A percentile compares a stretch with the other conserved stretches of the same genome.
Conservation (phyloP, 768 basidiomycete species). For the Russula sp. region DNA sequence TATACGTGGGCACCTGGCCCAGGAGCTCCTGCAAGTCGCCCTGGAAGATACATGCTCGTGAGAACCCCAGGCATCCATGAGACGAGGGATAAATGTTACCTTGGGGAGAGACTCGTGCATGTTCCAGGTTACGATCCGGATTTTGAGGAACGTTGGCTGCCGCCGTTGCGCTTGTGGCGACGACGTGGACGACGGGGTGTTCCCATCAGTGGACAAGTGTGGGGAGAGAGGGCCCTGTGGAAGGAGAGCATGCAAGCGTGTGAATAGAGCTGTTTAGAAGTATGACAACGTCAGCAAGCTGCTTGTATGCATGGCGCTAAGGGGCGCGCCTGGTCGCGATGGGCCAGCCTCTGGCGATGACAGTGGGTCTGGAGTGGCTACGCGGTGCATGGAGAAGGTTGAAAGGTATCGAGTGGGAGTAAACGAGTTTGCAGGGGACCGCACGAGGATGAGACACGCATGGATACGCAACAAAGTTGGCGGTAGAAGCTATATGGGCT, state of each 20-base stretch:
- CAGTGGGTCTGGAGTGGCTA: neutral
- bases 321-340: conserved; percentile 15
- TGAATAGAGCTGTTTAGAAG: conserved; percentile 29
- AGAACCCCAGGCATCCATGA: neutral
- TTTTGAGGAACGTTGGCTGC: conserved; percentile 46
- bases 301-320: neutral
- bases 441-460: conserved; percentile 3
- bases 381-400: neutral
- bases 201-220: conserved; percentile 23
- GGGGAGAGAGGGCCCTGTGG: conserved; percentile 28
- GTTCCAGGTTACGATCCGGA: conserved; percentile 72
- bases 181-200: conserved; percentile 23
- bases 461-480: conserved; percentile 3
- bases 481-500: neutral
- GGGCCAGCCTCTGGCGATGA: conserved; percentile 9
- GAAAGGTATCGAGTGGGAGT: neutral
- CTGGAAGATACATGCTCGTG: conserved; percentile 31
- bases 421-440: neutral
- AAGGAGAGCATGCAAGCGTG: conserved; percentile 47
- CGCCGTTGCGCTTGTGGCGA: conserved; percentile 22
- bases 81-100: conserved; percentile 31
- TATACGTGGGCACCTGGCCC: conserved; percentile 48
- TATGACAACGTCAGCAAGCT: neutral
- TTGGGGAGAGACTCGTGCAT: conserved; percentile 82
- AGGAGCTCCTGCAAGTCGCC: conserved; percentile 68